Conservation (phyloP, 1,139 yeast genomes). For the Protomyces macrosporus region DNA sequence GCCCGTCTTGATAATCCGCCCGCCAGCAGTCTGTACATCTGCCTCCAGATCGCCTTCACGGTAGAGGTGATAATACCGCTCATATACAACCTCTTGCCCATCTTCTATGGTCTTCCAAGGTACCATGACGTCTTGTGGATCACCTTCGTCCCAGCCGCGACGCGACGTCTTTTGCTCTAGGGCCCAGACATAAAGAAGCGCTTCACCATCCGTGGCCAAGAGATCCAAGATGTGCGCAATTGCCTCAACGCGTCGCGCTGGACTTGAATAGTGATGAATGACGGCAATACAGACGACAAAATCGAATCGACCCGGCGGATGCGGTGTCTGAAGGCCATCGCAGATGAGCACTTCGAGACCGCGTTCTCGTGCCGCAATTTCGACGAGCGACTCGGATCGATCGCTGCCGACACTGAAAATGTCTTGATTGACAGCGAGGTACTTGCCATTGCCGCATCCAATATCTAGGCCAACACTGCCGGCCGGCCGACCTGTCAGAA, state of each 20-base stretch:
- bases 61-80: conserved; percentile 84
- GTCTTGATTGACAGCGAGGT: conserved; percentile 63
- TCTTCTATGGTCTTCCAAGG: conserved; percentile 67
- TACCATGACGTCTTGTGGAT: conserved; percentile 86
- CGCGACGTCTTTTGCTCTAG: conserved; percentile 81
- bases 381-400: conserved; percentile 59
- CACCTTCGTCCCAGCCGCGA: conserved; percentile 82
- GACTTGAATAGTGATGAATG: conserved; percentile 88
- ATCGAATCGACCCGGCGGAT: conserved; percentile 55
- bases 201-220: conserved; percentile 52
- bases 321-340: conserved; percentile 73
- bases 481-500: conserved; percentile 44
- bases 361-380: conserved; percentile 52
- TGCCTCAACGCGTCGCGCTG: conserved; percentile 69
- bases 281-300: conserved; percentile 96
- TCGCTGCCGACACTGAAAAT: conserved; percentile 77
- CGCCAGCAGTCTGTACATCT: conserved; percentile 67
- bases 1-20: conserved; percentile 60
- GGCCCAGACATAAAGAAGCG: conserved; percentile 92
- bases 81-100: conserved; percentile 50
- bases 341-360: conserved; percentile 56
- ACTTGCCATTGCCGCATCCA: conserved; percentile 97
- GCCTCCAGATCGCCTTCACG: conserved; percentile 71
- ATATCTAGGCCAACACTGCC: conserved; percentile 55
- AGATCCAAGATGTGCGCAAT: conserved; percentile 60